Evolutionary conservation across 768 basidiomycete species (phyloP).

Genomic region (Arthromyces matolae): DNA sequence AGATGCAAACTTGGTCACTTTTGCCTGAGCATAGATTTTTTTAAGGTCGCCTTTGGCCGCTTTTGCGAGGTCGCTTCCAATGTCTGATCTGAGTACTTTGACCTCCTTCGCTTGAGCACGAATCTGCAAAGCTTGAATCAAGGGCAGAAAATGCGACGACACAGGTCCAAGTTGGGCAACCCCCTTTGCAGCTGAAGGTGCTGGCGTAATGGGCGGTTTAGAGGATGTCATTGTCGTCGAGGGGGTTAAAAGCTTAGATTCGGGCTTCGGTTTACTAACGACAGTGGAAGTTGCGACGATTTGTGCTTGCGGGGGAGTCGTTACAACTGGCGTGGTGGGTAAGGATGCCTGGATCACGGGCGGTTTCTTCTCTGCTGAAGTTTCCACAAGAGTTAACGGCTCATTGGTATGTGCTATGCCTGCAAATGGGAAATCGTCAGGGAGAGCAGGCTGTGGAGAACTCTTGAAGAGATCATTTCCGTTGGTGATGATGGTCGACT

Average conservation of each 20-base stretch:
- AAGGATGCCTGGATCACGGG: too few species aligned
- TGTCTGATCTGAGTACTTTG: slow-evolving; percentile 3
- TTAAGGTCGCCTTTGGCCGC: too few species aligned
- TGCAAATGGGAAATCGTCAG: slow-evolving; percentile 15
- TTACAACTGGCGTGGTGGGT: not conserved
- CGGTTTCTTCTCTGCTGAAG: too few species aligned
- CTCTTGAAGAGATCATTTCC: slow-evolving; percentile 14
- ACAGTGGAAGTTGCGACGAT: too few species aligned
- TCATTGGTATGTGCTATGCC: slow-evolving; percentile 2
- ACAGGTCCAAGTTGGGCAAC: too few species aligned
- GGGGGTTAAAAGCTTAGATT: not conserved
- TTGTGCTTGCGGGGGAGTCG: not conserved
- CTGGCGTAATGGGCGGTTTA: not conserved
- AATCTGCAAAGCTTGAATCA: slow-evolving; percentile 7
- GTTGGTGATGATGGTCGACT: slow-evolving; percentile 14
- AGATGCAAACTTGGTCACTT: slow-evolving; percentile 19
- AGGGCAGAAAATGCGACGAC: slow-evolving; percentile 6
- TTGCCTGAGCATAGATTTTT: slow-evolving; percentile 18
- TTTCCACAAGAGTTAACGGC: not conserved
- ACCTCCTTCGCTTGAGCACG: slow-evolving; percentile 3
- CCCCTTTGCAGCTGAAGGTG: not conserved
- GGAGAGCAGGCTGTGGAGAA: slow-evolving; percentile 14
- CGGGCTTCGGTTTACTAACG: not conserved
- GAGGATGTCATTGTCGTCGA: not conserved
- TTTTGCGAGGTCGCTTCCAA: slow-evolving; percentile 20